These are phyloP conservation scores for Paraleonurus japonicus DNA, from an alignment of 257 asterid genomes.

Conservation along the genomic window DNA sequence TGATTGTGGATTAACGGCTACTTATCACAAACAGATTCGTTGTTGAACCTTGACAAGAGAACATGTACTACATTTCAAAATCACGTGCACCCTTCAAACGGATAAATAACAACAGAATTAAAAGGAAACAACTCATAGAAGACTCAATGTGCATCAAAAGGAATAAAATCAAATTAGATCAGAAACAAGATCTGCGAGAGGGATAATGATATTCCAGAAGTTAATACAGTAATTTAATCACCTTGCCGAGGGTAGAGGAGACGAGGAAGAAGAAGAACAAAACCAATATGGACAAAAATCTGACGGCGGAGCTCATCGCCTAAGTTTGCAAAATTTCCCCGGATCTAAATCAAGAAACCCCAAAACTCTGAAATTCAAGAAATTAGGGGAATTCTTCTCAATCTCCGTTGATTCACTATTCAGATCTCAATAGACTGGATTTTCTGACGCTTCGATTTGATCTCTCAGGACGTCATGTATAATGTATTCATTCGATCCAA, in stretches of 20 bases:
- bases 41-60: not conserved
- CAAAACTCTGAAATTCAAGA: constrained; percentile 1
- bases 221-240: constrained; percentile 26
- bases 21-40: not conserved
- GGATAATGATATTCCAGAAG: constrained; percentile 10
- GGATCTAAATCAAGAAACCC: constrained; percentile 37
- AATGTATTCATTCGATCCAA: constrained; percentile 24
- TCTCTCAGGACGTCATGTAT: constrained; percentile 22
- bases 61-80: constrained; percentile 1
- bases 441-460: constrained; percentile 4
- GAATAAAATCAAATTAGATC: constrained; percentile 15
- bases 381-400: constrained; percentile 3
- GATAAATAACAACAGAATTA: not conserved
- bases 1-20: not conserved
- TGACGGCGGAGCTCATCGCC: constrained; percentile 50
- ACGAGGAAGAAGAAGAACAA: constrained; percentile 34
- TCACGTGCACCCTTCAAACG: not conserved
- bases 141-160: not conserved
- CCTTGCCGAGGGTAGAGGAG: constrained; percentile 52
- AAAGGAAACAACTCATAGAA: not conserved
- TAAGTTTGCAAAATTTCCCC: constrained; percentile 21
- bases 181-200: constrained; percentile 23
- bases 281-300: constrained; percentile 34
- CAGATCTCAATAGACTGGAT: constrained; percentile 39
- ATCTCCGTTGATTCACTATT: constrained; percentile 11